Conservation (phyloP, 2,329 filamentous ascomycete genomes). For the Calonectria hongkongensis region DNA sequence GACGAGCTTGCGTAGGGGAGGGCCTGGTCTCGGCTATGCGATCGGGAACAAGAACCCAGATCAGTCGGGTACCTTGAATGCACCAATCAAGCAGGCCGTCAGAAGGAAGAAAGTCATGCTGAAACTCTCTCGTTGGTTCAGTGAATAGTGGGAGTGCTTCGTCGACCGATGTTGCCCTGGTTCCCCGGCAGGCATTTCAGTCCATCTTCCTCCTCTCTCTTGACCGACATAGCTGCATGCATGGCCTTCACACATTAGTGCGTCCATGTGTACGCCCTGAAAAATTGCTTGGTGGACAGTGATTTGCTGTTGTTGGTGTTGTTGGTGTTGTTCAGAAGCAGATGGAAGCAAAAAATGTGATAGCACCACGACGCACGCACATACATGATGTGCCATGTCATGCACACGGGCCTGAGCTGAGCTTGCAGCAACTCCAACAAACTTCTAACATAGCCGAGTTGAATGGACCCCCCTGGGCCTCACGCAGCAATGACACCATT, state of each 20-base stretch:
- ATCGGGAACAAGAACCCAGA: constrained; percentile 34
- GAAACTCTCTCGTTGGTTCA: constrained; percentile 18
- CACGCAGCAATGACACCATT: constrained; percentile 16
- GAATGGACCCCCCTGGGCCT: constrained; percentile 20
- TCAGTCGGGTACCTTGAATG: constrained; percentile 20
- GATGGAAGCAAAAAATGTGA: constrained; percentile 5
- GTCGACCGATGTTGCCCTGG: constrained; percentile 16
- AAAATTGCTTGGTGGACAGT: constrained; percentile 8
- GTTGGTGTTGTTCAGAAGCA: neutral
- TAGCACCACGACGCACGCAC: constrained; percentile 1
- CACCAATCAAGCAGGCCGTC: constrained; percentile 8
- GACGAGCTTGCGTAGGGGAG: constrained; percentile 16
- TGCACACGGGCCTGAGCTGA: neutral
- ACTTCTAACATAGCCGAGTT: constrained; percentile 31
- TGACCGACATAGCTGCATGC: constrained; percentile 20
- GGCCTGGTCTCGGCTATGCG: constrained; percentile 33
- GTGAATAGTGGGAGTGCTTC: neutral
- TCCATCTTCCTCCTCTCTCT: constrained; percentile 3
- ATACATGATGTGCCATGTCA: neutral
- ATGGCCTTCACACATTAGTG: constrained; percentile 17
- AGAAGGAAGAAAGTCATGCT: constrained; percentile 5
- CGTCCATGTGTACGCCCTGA: constrained; percentile 5
- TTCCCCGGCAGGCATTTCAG: constrained; percentile 8
- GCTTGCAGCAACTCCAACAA: constrained; percentile 8
- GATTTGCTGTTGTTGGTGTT: neutral